Evolutionary conservation across 2,329 filamentous ascomycete species (phyloP).

Genomic region (Mollisia scopiformis): DNA sequence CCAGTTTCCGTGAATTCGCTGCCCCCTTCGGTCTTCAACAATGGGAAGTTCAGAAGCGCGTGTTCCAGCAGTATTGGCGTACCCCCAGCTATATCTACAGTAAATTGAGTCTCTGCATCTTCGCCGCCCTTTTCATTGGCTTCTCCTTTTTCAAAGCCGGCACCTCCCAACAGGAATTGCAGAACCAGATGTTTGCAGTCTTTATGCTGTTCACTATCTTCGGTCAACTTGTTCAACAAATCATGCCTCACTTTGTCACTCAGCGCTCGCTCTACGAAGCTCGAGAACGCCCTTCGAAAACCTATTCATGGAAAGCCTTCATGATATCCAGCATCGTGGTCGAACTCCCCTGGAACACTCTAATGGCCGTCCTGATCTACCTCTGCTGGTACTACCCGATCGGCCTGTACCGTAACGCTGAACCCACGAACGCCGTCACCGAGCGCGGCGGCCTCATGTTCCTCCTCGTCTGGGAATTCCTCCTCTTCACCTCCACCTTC

Average conservation of each 20-base stretch:
- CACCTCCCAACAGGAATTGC: slow-evolving; percentile 62
- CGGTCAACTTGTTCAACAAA: slow-evolving; percentile 75
- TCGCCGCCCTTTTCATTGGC: slow-evolving; percentile 61
- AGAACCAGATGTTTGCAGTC: slow-evolving; percentile 73
- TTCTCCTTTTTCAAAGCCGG: slow-evolving; percentile 71
- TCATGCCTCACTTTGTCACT: slow-evolving; percentile 71
- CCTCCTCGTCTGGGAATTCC: slow-evolving; percentile 73
- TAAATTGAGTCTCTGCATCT: slow-evolving; percentile 27
- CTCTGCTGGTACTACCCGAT: slow-evolving; percentile 87
- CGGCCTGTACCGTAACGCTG: slow-evolving; percentile 73
- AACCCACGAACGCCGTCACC: slow-evolving; percentile 58
- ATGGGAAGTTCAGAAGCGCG: slow-evolving; percentile 54
- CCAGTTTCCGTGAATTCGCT: slow-evolving; percentile 63
- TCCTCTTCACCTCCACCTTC: slow-evolving; percentile 82
- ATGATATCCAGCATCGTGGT: slow-evolving; percentile 76
- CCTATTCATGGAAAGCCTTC: slow-evolving; percentile 72
- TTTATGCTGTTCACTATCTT: slow-evolving; percentile 79
- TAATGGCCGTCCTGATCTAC: slow-evolving; percentile 78
- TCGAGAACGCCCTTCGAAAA: slow-evolving; percentile 76
- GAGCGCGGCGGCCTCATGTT: slow-evolving; percentile 81
- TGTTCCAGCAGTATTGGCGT: slow-evolving; percentile 67
- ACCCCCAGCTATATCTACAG: slow-evolving; percentile 58
- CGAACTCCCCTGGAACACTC: slow-evolving; percentile 79
- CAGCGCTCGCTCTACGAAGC: slow-evolving; percentile 60
- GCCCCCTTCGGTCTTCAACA: slow-evolving; percentile 60